Percentiles rank a stretch among this genome's conserved stretches.
Evolutionary conservation across 345 rosid genomes (phyloP).

Genomic region (Lumnitzera littorea): DNA sequence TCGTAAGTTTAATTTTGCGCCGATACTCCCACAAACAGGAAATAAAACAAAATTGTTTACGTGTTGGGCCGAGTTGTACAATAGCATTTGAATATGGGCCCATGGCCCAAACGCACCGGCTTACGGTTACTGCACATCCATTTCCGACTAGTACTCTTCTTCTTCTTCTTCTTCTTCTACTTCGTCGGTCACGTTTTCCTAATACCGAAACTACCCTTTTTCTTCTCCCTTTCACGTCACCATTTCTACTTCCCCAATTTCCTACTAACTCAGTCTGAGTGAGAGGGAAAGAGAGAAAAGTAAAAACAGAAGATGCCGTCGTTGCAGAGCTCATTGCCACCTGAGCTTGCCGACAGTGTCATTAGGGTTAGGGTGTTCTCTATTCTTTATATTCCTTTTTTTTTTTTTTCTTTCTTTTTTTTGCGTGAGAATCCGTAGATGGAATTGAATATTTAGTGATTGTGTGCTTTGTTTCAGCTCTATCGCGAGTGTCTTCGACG

Average conservation of each 20-base stretch:
- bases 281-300: neutral
- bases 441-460: too few species aligned
- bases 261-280: too few species aligned
- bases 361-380: constrained; percentile 54
- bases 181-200: neutral
- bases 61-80: too few species aligned
- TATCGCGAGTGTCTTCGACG: constrained; percentile 96
- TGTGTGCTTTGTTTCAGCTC: constrained; percentile 37
- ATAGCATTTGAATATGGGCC: too few species aligned
- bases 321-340: constrained; percentile 79
- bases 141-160: too few species aligned
- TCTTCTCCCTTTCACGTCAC: neutral
- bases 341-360: constrained; percentile 85
- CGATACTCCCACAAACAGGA: too few species aligned
- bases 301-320: constrained; percentile 51
- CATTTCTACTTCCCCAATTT: constrained; percentile 2
- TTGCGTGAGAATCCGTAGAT: too few species aligned
- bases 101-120: too few species aligned
- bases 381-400: neutral
- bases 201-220: neutral
- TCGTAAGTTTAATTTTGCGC: too few species aligned
- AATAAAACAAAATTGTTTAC: too few species aligned
- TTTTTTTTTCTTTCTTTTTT: neutral
- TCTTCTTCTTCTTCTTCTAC: neutral
- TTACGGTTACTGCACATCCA: too few species aligned